Conservation (phyloP, 495 filamentous ascomycete species). For the Parachaetomium inaequale region DNA sequence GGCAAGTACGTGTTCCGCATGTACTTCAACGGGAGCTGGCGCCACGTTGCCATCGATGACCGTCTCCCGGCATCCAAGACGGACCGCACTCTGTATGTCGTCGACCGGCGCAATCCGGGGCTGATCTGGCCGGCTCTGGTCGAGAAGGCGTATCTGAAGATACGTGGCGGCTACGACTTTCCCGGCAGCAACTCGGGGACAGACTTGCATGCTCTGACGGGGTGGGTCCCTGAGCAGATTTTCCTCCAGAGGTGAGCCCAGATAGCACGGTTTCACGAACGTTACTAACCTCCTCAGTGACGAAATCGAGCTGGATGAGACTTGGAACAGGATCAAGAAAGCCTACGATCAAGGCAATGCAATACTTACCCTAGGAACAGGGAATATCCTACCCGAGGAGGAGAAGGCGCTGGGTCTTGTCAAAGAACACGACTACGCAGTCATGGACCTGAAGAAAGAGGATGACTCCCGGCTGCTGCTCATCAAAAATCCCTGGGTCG, state of each 20-base stretch:
- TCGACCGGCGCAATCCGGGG: conserved; percentile 72
- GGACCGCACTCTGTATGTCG: conserved; percentile 75
- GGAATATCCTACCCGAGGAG: conserved; percentile 66
- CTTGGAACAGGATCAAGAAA: conserved; percentile 75
- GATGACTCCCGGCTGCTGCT: conserved; percentile 59
- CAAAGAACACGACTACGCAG: conserved; percentile 90
- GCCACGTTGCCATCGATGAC: conserved; percentile 87
- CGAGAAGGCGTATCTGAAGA: conserved; percentile 97
- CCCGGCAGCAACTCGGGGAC: conserved; percentile 97
- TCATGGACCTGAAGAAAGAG: conserved; percentile 71
- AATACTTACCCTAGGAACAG: conserved; percentile 85
- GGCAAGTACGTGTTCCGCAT: conserved; percentile 91
- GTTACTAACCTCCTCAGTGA: conserved; percentile 41
- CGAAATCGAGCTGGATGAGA: conserved; percentile 65
- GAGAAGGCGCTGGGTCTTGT: conserved; percentile 78
- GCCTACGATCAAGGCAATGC: conserved; percentile 77
- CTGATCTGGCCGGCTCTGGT: conserved; percentile 89
- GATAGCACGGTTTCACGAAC: no score
- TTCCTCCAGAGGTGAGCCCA: conserved; percentile 72
- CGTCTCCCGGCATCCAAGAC: conserved; percentile 73
- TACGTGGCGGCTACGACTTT: conserved; percentile 94
- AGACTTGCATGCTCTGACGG: conserved; percentile 83
- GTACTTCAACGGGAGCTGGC: conserved; percentile 91
- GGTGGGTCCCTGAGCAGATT: conserved; percentile 96
- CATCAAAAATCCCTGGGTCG: conserved; percentile 95